Evolutionary conservation across 169 alveolate species (phyloP).

Genomic region (Plasmodium yoelii): DNA sequence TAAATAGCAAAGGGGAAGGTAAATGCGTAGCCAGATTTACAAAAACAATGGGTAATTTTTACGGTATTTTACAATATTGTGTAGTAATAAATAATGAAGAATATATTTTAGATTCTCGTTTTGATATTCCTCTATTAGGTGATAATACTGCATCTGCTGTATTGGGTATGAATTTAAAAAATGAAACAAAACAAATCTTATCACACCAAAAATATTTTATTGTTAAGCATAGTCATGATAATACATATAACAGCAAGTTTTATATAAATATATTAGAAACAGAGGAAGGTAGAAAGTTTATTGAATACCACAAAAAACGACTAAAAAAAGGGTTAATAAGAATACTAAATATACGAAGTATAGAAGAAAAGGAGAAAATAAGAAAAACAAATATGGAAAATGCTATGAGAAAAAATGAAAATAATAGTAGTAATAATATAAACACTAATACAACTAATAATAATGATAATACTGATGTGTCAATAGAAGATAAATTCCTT

Average conservation of each 20-base stretch:
- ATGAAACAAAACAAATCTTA: conserved; percentile 48
- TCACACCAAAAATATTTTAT: conserved; percentile 66
- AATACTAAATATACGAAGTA: conserved; percentile 40
- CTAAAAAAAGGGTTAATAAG: conserved; percentile 59
- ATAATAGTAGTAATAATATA: conserved; percentile 6
- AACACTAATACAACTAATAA: neutral
- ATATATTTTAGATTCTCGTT: conserved; percentile 72
- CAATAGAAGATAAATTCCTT: conserved; percentile 8
- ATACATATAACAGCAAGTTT: conserved; percentile 72
- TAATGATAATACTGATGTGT: neutral
- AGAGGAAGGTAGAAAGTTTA: conserved; percentile 70
- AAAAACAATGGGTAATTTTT: conserved; percentile 77
- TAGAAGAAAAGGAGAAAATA: conserved; percentile 73
- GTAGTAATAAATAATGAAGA: conserved; percentile 75
- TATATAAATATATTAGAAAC: conserved; percentile 73
- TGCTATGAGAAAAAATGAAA: conserved; percentile 10
- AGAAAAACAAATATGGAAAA: conserved; percentile 34
- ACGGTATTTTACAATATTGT: conserved; percentile 76
- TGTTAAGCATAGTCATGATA: conserved; percentile 71
- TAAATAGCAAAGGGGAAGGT: conserved; percentile 69
- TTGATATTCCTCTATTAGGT: conserved; percentile 75
- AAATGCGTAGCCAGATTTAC: conserved; percentile 74
- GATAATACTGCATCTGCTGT: conserved; percentile 73
- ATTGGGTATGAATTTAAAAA: conserved; percentile 71
- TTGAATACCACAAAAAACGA: conserved; percentile 72